Evolutionary conservation across 2,329 filamentous ascomycete genomes (phyloP).

Genomic region (Penicillium sp.): DNA sequence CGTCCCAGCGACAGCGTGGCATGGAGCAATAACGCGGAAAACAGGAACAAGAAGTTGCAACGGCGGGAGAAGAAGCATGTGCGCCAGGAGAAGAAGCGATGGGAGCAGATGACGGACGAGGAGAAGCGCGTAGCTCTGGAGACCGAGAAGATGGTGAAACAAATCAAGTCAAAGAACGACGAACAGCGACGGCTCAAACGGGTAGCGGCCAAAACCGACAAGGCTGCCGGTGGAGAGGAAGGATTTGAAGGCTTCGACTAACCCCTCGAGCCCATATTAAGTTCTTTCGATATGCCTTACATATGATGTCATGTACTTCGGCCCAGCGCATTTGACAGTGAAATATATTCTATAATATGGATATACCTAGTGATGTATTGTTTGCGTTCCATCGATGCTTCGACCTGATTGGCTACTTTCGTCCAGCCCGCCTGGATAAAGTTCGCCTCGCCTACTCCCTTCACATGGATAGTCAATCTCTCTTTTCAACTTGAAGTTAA

Average conservation of each 20-base stretch:
- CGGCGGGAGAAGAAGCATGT: constrained; percentile 69
- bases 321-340: no score
- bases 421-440: no score
- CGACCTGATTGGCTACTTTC: no score
- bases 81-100: constrained; percentile 66
- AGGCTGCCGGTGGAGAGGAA: constrained; percentile 31
- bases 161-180: constrained; percentile 65
- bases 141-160: constrained; percentile 66
- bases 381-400: no score
- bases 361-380: no score
- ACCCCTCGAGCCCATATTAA: background rate
- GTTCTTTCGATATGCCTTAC: no score
- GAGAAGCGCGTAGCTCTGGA: constrained; percentile 68
- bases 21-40: constrained; percentile 74
- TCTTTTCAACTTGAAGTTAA: no score
- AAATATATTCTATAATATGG: no score
- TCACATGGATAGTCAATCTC: no score
- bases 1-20: constrained; percentile 65
- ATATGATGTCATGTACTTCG: no score
- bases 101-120: constrained; percentile 71
- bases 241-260: constrained; percentile 65
- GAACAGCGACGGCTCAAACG: constrained; percentile 28
- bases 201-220: constrained; percentile 25
- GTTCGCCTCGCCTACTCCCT: no score
- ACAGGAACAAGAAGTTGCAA: constrained; percentile 65